These are phyloP conservation scores for Trypanosoma platydactyli DNA, from an alignment of 208 protist genomes.

Conservation along the genomic window DNA sequence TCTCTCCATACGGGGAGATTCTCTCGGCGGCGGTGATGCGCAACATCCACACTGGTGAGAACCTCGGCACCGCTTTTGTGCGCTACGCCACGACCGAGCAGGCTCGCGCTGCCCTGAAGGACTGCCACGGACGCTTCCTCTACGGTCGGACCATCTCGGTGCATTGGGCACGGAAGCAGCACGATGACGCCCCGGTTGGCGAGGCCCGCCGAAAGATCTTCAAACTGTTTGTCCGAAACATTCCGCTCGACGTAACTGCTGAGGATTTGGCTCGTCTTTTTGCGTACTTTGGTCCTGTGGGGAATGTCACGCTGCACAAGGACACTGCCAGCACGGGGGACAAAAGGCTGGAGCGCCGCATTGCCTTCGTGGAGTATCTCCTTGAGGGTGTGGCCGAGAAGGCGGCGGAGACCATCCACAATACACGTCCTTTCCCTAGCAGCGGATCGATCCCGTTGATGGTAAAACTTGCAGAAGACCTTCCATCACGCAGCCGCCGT, in stretches of 20 bases:
- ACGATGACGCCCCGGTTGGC: constrained; percentile 73
- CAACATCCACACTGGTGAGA: constrained; percentile 86
- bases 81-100: constrained; percentile 68
- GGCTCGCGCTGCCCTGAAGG: constrained; percentile 52
- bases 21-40: constrained; percentile 69
- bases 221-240: constrained; percentile 87
- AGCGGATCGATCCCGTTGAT: constrained; percentile 72
- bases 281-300: constrained; percentile 49
- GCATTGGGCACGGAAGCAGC: constrained; percentile 81
- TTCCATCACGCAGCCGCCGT: constrained; percentile 30
- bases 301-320: constrained; percentile 59
- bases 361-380: constrained; percentile 75
- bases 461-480: constrained; percentile 82
- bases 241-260: constrained; percentile 59
- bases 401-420: constrained; percentile 67
- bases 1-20: constrained; percentile 47
- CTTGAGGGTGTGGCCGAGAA: constrained; percentile 55
- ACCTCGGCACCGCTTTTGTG: constrained; percentile 83
- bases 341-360: constrained; percentile 46
- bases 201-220: constrained; percentile 64
- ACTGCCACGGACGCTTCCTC: constrained; percentile 42
- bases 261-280: constrained; percentile 48
- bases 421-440: constrained; percentile 65
- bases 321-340: constrained; percentile 45
- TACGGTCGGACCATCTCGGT: constrained; percentile 61